phyloP scores from a whole-genome alignment of 257 asterid genomes.

The Solanum pimpinellifolium region DNA sequence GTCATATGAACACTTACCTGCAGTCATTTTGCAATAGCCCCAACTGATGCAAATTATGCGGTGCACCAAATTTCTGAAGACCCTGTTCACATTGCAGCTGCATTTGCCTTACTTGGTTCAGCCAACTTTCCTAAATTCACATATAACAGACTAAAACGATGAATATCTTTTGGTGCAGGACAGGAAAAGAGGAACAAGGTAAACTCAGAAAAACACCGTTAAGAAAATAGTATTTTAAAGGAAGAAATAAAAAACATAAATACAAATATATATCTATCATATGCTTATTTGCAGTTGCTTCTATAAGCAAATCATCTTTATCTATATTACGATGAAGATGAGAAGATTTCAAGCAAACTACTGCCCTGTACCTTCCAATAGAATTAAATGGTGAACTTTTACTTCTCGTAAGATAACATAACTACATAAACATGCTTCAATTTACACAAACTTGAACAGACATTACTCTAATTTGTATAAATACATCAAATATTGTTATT shows the following conservation, averaged over 20 bases:
- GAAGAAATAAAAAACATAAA: background rate
- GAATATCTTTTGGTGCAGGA: background rate
- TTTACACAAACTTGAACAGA: background rate
- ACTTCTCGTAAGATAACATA: background rate
- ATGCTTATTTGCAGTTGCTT: background rate
- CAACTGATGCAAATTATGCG: constrained; percentile 15
- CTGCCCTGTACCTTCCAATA: background rate
- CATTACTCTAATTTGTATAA: background rate
- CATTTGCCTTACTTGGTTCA: constrained; percentile 83
- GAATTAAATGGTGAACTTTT: background rate
- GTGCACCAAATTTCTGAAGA: constrained; percentile 19
- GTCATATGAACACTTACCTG: constrained; percentile 25
- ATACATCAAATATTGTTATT: background rate
- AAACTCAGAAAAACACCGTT: background rate
- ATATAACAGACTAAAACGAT: background rate
- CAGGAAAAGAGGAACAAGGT: background rate
- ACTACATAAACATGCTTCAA: background rate
- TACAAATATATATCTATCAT: background rate
- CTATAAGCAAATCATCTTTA: background rate
- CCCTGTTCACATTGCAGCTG: constrained; percentile 73
- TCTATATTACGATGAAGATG: background rate
- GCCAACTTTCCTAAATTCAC: constrained; percentile 67
- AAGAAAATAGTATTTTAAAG: background rate
- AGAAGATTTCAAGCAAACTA: background rate
- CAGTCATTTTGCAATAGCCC: constrained; percentile 20